phyloP scores from a whole-genome alignment of 345 rosid genomes.

The Citrus inodora region DNA sequence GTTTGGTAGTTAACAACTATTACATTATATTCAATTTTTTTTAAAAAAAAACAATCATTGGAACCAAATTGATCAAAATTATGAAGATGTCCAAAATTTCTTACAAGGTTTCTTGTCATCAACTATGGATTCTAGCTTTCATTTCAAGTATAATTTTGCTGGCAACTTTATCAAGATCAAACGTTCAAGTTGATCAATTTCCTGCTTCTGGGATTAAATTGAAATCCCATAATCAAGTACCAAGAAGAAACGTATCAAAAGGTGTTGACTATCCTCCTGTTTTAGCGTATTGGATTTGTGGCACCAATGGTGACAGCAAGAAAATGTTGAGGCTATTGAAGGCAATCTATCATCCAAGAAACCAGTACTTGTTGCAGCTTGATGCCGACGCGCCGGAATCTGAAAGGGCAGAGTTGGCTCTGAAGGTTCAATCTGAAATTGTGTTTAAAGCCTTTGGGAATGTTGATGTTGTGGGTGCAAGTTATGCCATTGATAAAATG shows the following conservation, averaged over 20 bases:
- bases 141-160: neutral
- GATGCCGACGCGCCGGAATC: conserved; percentile 22
- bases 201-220: neutral
- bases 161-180: conserved; percentile 8
- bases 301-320: conserved; percentile 29
- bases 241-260: neutral
- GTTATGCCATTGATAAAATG: conserved; percentile 23
- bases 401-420: conserved; percentile 20
- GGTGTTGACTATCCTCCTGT: conserved; percentile 25
- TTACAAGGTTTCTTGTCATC: neutral
- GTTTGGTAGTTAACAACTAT: neutral
- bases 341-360: conserved; percentile 41
- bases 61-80: neutral
- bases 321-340: conserved; percentile 32
- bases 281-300: conserved; percentile 39
- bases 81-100: conserved; percentile 11
- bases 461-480: conserved; percentile 36
- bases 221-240: neutral
- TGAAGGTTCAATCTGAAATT: conserved; percentile 16
- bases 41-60: no score
- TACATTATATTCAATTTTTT: no score
- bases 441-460: conserved; percentile 25
- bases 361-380: conserved; percentile 32
- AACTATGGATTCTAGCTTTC: neutral
- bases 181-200: neutral